Evolutionary conservation across 192 early-diverging fungal species (phyloP).

Genomic region (Backusella circina): DNA sequence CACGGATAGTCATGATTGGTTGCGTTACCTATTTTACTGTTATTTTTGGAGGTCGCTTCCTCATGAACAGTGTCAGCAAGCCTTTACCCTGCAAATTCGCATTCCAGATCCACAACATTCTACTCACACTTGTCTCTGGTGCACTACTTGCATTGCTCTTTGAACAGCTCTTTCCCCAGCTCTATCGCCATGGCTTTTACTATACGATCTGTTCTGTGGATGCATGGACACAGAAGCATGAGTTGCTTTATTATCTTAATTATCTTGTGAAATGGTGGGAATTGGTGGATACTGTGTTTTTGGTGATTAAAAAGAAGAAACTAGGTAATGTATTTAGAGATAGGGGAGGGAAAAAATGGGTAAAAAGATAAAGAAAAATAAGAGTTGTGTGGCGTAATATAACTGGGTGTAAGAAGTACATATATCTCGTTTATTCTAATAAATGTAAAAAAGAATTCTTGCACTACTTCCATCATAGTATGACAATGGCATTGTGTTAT

Average conservation of each 20-base stretch:
- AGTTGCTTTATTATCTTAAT: slow-evolving; percentile 85
- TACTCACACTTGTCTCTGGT: slow-evolving; percentile 64
- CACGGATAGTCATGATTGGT: background rate
- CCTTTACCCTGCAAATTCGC: slow-evolving; percentile 66
- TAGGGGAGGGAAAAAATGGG: background rate
- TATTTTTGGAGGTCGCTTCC: slow-evolving; percentile 70
- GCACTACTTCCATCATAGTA: slow-evolving; percentile 91
- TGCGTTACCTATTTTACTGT: slow-evolving; percentile 60
- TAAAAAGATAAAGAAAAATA: background rate
- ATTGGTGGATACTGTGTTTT: slow-evolving; percentile 84
- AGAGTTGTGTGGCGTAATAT: background rate
- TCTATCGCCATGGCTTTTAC: slow-evolving; percentile 64
- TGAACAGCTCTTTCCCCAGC: slow-evolving; percentile 70
- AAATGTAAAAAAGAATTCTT: slow-evolving; percentile 68
- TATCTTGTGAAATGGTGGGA: slow-evolving; percentile 91
- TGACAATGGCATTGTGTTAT: slow-evolving; percentile 87
- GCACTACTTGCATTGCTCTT: slow-evolving; percentile 64
- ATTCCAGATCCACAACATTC: slow-evolving; percentile 79
- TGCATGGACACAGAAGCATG: slow-evolving; percentile 70
- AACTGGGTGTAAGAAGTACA: background rate
- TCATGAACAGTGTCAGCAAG: slow-evolving; percentile 60
- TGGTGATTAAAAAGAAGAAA: slow-evolving; percentile 82
- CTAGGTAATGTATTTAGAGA: slow-evolving; percentile 44
- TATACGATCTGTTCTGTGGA: slow-evolving; percentile 60
- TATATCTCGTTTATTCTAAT: background rate